Base-by-base conservation (phyloP, 2,329 filamentous ascomycete species). In the Xylariaceae sp. region DNA sequence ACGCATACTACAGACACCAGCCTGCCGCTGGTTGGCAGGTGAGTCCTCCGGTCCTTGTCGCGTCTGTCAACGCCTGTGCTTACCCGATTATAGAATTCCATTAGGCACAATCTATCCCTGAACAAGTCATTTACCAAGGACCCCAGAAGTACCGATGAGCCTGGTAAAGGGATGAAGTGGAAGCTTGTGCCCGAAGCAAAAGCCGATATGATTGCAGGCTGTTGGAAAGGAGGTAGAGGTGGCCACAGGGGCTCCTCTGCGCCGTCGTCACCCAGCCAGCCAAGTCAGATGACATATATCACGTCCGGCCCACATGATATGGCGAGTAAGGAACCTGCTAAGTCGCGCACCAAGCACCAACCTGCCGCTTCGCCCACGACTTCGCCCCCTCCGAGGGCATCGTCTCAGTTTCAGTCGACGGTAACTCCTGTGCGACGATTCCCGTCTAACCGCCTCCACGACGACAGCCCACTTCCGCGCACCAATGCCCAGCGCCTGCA, bases 91-190 rank as follows among this genome's bases (percentile, higher is more conserved):
- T 62, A 90, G 83, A 99, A 99, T 67, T 96, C 90, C 0, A 99
- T 99, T 58, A 86, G 94, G 11, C 94, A 99, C 67, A 99, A 99
- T 61, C 71, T 99, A 12, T 97, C 94, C 1, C 72, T 99, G 39
- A 97, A 95, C 68, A 96, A 96, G 66, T 84, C 87, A 0, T 99
- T 99, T 63, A 85, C 90, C 60, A 99, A 99, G 68, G 87, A 96
- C 9, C 88, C 94, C 3, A 85, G 94, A 42, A 86, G 89, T 14
- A 96, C 90, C 0, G 90, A 97, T 60, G 94, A 99, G 66, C 94
- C 94, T 18, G 94, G 94, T 11, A 99, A 99, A 68, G 94, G 94
- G 27, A 97, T 96, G 90, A 97, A 97, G 67, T 99, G 94, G 94
- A 89, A 92, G 69, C 91, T 99, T 63, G 84, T 89, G 4, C 80